Percentiles rank a stretch among this genome's conserved stretches.
Conservation (phyloP, 2,329 filamentous ascomycete species). For the Nannizzia gypsea region DNA sequence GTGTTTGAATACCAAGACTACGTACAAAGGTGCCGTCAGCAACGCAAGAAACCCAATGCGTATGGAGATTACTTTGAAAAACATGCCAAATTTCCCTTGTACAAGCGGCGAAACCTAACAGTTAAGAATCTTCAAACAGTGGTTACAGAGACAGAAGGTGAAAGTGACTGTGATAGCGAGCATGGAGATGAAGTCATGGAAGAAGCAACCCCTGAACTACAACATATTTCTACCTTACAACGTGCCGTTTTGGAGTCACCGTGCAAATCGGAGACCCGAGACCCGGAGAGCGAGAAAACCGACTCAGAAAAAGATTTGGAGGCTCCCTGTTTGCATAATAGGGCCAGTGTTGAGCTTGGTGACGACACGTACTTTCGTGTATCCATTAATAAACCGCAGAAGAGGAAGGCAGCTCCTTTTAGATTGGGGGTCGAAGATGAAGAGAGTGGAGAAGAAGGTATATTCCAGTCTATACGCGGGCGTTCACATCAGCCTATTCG, state of each 20-base stretch:
- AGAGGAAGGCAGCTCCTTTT: background rate
- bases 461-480: background rate
- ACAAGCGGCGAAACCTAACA: constrained; percentile 30
- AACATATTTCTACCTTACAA: background rate
- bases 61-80: constrained; percentile 32
- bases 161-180: background rate
- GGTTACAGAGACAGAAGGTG: constrained; percentile 17
- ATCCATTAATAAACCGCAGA: background rate
- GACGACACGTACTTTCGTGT: constrained; percentile 3
- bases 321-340: background rate
- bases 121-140: constrained; percentile 21
- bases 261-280: background rate
- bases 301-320: background rate
- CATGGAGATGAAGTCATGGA: background rate
- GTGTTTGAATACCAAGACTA: constrained; percentile 29
- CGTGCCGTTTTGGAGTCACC: background rate
- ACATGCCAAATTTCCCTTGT: constrained; percentile 22
- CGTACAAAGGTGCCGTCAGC: constrained; percentile 18
- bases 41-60: constrained; percentile 18
- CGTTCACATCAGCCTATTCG: background rate
- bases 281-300: background rate
- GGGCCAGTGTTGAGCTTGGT: constrained; percentile 13
- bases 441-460: background rate
- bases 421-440: background rate
- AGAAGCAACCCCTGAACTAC: background rate